phyloP scores from a whole-genome alignment of 2,329 filamentous ascomycete species.

The Corniculantispora saksenae region DNA sequence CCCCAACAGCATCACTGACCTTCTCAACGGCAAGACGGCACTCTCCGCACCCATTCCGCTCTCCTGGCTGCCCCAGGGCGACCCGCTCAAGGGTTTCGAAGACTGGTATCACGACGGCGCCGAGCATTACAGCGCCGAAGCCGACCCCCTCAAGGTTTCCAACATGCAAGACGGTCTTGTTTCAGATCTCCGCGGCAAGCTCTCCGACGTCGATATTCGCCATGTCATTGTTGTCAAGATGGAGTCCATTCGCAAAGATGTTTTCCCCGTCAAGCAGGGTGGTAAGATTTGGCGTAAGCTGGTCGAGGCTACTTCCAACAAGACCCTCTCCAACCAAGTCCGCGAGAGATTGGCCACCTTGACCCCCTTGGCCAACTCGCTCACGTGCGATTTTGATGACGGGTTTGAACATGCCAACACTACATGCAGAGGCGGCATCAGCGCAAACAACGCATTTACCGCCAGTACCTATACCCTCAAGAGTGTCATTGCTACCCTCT shows the following conservation, averaged over 20 bases:
- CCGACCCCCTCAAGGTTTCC: slow-evolving; percentile 42
- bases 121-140: slow-evolving; percentile 35
- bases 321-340: slow-evolving; percentile 34
- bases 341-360: slow-evolving; percentile 31
- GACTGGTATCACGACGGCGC: slow-evolving; percentile 30
- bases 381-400: slow-evolving; percentile 39
- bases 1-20: slow-evolving; percentile 29
- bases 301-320: slow-evolving; percentile 32
- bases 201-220: slow-evolving; percentile 39
- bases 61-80: slow-evolving; percentile 31
- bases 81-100: slow-evolving; percentile 23
- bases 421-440: slow-evolving; percentile 39
- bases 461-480: slow-evolving; percentile 47
- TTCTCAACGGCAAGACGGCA: slow-evolving; percentile 31
- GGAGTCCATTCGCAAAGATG: slow-evolving; percentile 46
- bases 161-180: slow-evolving; percentile 38
- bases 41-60: slow-evolving; percentile 26
- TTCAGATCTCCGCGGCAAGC: slow-evolving; percentile 27
- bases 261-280: slow-evolving; percentile 46
- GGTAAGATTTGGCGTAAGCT: slow-evolving; percentile 40
- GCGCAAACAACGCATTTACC: slow-evolving; percentile 42
- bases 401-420: slow-evolving; percentile 25
- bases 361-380: slow-evolving; percentile 35
- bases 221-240: slow-evolving; percentile 45
- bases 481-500: slow-evolving; percentile 43